phyloP scores from a whole-genome alignment of 176 grass and related monocot species.

The Thinopyrum elongatum region DNA sequence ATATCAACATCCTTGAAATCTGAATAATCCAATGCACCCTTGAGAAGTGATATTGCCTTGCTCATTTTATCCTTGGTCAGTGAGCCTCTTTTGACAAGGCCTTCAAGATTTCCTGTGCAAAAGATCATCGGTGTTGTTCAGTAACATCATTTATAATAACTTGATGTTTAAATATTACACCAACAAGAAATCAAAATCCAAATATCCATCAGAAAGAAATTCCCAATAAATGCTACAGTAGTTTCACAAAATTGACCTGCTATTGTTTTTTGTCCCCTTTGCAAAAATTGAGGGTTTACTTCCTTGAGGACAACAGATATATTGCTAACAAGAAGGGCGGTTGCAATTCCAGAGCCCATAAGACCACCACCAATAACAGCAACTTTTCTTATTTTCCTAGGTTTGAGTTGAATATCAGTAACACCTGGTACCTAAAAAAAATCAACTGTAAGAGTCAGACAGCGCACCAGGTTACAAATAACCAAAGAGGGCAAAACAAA shows the following conservation, averaged over 20 bases:
- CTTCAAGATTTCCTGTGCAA: slow-evolving; percentile 79
- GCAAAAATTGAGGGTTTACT: slow-evolving; percentile 67
- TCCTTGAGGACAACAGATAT: slow-evolving; percentile 88
- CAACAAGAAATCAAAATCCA: neutral
- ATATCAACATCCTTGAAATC: slow-evolving; percentile 93
- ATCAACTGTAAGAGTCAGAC: slow-evolving; percentile 26
- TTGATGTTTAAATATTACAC: neutral
- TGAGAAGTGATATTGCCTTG: slow-evolving; percentile 77
- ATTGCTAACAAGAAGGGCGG: slow-evolving; percentile 76
- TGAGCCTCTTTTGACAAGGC: slow-evolving; percentile 81
- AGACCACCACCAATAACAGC: slow-evolving; percentile 95
- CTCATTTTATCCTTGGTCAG: slow-evolving; percentile 82
- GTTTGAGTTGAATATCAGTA: slow-evolving; percentile 77
- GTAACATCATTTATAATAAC: neutral
- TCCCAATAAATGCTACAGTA: neutral
- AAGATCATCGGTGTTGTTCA: neutral
- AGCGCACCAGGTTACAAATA: slow-evolving; percentile 14
- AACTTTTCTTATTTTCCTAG: slow-evolving; percentile 78
- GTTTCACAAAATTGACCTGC: slow-evolving; percentile 50
- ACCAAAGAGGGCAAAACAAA: neutral
- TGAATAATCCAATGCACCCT: slow-evolving; percentile 75
- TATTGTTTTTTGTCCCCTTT: slow-evolving; percentile 84
- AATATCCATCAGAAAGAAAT: neutral
- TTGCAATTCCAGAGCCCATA: slow-evolving; percentile 99
- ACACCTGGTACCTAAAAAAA: slow-evolving; percentile 79